A percentile compares a stretch with the other conserved stretches of the same genome.
These are phyloP conservation scores for Penicillium sp. DNA, from an alignment of 2,329 filamentous ascomycete species.

Conservation along the genomic window DNA sequence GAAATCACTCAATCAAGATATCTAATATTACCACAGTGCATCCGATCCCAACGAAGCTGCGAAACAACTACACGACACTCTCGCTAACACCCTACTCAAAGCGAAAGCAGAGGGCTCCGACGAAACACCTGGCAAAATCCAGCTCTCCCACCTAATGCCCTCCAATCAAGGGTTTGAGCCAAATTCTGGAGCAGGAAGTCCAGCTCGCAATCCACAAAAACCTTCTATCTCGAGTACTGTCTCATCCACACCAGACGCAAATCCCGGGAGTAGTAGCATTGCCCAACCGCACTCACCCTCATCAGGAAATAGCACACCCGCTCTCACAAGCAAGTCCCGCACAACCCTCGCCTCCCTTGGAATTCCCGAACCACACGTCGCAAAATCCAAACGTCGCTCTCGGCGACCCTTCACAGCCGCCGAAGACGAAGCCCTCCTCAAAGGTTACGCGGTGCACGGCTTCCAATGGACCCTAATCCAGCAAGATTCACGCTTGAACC, in stretches of 20 bases:
- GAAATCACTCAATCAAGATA: neutral
- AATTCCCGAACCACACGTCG: slow-evolving; percentile 49
- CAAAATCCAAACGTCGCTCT: slow-evolving; percentile 51
- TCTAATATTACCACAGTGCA: slow-evolving; percentile 20
- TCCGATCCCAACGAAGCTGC: slow-evolving; percentile 39
- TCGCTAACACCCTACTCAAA: slow-evolving; percentile 34
- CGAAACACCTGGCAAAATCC: slow-evolving; percentile 25
- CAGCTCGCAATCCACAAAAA: slow-evolving; percentile 16
- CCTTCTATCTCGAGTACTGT: slow-evolving; percentile 20
- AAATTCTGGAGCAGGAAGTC: slow-evolving; percentile 13
- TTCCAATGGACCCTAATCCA: slow-evolving; percentile 61
- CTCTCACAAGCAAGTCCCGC: slow-evolving; percentile 34
- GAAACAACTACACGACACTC: slow-evolving; percentile 37
- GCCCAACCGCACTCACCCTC: slow-evolving; percentile 15
- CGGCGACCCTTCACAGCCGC: slow-evolving; percentile 55
- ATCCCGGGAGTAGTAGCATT: slow-evolving; percentile 12
- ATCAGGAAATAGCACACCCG: slow-evolving; percentile 26
- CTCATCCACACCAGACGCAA: slow-evolving; percentile 16
- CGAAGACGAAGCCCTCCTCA: slow-evolving; percentile 59
- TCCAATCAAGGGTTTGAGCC: slow-evolving; percentile 15
- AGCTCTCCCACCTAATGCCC: slow-evolving; percentile 25
- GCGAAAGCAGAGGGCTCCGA: slow-evolving; percentile 29
- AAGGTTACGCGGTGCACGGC: slow-evolving; percentile 58
- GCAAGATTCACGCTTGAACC: slow-evolving; percentile 52
- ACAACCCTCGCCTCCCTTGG: slow-evolving; percentile 43